Evolutionary conservation across 352 stramenopile species (phyloP).

Genomic region (Pythium pyrilobum): DNA sequence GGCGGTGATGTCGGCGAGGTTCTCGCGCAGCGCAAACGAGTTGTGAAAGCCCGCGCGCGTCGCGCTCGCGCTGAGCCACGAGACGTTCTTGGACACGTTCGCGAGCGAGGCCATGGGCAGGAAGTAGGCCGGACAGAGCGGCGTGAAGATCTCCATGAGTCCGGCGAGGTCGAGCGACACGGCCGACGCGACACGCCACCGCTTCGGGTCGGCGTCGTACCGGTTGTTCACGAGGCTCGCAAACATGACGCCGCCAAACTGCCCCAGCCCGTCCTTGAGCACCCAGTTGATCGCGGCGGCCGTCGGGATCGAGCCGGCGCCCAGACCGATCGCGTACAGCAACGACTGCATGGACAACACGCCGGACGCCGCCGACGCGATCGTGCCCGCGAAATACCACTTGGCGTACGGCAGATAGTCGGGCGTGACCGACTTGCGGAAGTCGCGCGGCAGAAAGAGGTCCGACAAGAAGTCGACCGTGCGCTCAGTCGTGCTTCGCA

Average conservation of each 20-base stretch:
- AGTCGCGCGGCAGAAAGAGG: slow-evolving; percentile 89
- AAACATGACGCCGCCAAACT: slow-evolving; percentile 95
- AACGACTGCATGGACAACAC: slow-evolving; percentile 94
- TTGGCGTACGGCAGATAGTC: slow-evolving; percentile 88
- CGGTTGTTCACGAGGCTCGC: slow-evolving; percentile 87
- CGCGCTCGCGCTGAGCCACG: slow-evolving; percentile 92
- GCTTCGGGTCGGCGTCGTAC: slow-evolving; percentile 94
- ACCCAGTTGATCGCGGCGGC: slow-evolving; percentile 95
- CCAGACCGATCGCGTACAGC: slow-evolving; percentile 92
- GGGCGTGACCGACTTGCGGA: slow-evolving; percentile 70
- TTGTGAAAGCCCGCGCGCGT: slow-evolving; percentile 94
- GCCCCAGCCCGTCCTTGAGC: slow-evolving; percentile 96
- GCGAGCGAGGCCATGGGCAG: slow-evolving; percentile 86
- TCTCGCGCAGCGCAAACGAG: slow-evolving; percentile 84
- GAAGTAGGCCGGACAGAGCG: slow-evolving; percentile 74
- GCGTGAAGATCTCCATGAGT: slow-evolving; percentile 90
- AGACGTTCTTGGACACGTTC: slow-evolving; percentile 95
- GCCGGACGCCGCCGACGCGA: slow-evolving; percentile 76
- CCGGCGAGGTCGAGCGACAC: slow-evolving; percentile 89
- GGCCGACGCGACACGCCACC: slow-evolving; percentile 90
- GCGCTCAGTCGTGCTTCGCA: slow-evolving; percentile 27
- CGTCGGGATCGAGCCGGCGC: slow-evolving; percentile 75
- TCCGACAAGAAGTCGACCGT: slow-evolving; percentile 52
- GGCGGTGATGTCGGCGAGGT: slow-evolving; percentile 95
- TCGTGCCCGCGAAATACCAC: slow-evolving; percentile 78